phyloP scores from a whole-genome alignment of 371 early-diverging fungal genomes.

The Mortierella sp. region DNA sequence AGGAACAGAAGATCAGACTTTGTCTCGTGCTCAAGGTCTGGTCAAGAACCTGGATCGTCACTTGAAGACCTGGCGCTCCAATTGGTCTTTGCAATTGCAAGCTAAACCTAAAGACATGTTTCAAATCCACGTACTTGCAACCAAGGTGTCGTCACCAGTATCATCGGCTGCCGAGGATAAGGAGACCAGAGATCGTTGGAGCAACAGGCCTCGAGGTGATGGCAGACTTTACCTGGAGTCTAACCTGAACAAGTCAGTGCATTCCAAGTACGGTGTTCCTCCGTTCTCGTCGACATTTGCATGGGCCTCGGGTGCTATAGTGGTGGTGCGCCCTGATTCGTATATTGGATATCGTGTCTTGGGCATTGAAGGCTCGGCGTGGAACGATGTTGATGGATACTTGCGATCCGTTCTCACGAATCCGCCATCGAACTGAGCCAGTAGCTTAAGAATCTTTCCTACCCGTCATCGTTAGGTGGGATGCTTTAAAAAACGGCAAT shows the following conservation, averaged over 20 bases:
- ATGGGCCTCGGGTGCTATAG: constrained; percentile 22
- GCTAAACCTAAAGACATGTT: constrained; percentile 26
- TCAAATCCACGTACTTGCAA: constrained; percentile 16
- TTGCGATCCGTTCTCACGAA: constrained; percentile 7
- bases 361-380: constrained; percentile 13
- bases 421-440: no score
- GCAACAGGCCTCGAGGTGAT: constrained; percentile 8
- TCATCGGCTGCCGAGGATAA: neutral
- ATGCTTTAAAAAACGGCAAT: no score
- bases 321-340: constrained; percentile 39
- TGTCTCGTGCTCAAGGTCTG: constrained; percentile 3
- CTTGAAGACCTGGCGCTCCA: constrained; percentile 10
- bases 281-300: neutral
- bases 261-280: constrained; percentile 25
- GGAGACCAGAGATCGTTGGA: neutral
- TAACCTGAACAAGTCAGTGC: constrained; percentile 11
- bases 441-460: no score
- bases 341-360: constrained; percentile 36
- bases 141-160: neutral
- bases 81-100: constrained; percentile 11
- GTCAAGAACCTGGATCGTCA: constrained; percentile 6
- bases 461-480: no score
- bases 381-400: constrained; percentile 26
- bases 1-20: neutral
- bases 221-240: constrained; percentile 18